phyloP scores from a whole-genome alignment of 805 yeast genomes.

The Saturnispora saitoi region DNA sequence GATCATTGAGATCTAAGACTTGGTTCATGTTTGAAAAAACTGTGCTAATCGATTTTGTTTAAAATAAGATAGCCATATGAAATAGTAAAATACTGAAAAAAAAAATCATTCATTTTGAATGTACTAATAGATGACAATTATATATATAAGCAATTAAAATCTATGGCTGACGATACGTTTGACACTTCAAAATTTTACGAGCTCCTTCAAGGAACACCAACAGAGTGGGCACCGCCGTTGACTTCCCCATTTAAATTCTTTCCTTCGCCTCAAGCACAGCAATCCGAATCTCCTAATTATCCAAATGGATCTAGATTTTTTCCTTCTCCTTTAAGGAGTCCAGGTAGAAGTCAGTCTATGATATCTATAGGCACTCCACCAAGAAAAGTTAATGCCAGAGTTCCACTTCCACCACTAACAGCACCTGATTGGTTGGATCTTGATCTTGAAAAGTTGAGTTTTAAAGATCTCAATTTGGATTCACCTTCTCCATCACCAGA shows the following conservation, averaged over 20 bases:
- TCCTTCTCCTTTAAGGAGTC: background rate
- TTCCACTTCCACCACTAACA: background rate
- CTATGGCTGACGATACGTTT: constrained; percentile 10
- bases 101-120: background rate
- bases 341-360: background rate
- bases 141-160: background rate
- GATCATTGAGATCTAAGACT: background rate
- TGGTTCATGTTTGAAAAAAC: too few species aligned
- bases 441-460: constrained; percentile 7
- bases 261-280: background rate
- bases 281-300: background rate
- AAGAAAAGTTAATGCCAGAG: background rate
- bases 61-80: background rate
- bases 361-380: background rate
- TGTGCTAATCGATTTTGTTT: background rate
- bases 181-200: constrained; percentile 13
- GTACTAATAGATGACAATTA: background rate
- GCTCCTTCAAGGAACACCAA: background rate
- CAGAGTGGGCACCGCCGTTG: background rate
- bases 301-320: constrained; percentile 3
- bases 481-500: constrained; percentile 10
- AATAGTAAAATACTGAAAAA: background rate
- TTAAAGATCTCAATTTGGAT: constrained; percentile 8
- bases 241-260: background rate
- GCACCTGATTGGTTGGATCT: constrained; percentile 1